These are phyloP conservation scores for Penicillium verhagenii DNA, from an alignment of 495 filamentous ascomycete species.

Conservation along the genomic window DNA sequence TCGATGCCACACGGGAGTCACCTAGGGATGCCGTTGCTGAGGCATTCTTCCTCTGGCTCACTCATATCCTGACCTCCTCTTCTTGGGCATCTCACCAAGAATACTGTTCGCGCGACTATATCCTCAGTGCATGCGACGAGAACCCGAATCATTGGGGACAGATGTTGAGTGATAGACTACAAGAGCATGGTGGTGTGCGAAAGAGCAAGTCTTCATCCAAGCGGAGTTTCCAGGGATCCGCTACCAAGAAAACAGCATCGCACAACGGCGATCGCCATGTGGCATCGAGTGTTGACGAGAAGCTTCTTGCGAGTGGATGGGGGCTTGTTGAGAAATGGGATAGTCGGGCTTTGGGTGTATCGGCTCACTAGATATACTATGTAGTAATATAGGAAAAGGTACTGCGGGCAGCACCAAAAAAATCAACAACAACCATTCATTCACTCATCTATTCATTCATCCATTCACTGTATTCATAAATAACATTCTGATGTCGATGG, in stretches of 20 bases:
- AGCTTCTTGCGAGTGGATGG: slow-evolving; percentile 35
- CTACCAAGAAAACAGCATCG: neutral
- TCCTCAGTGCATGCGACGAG: slow-evolving; percentile 33
- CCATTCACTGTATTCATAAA: too few species aligned
- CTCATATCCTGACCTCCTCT: slow-evolving; percentile 37
- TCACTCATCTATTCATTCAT: too few species aligned
- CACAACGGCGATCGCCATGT: neutral
- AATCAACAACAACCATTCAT: too few species aligned
- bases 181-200: slow-evolving; percentile 1
- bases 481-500: too few species aligned
- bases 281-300: slow-evolving; percentile 11
- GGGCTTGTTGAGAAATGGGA: slow-evolving; percentile 33
- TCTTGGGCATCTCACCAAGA: slow-evolving; percentile 29
- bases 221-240: neutral
- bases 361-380: slow-evolving; percentile 4
- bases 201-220: neutral
- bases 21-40: slow-evolving; percentile 26
- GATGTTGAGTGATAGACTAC: slow-evolving; percentile 21
- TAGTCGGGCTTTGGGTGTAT: slow-evolving; percentile 35
- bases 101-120: slow-evolving; percentile 33
- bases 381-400: slow-evolving; percentile 10
- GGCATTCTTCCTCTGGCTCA: slow-evolving; percentile 41
- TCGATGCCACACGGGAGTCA: slow-evolving; percentile 14
- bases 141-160: slow-evolving; percentile 34
- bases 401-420: slow-evolving; percentile 21